phyloP scores from a whole-genome alignment of 148 eudicot genomes.

The Oxyria digyna region DNA sequence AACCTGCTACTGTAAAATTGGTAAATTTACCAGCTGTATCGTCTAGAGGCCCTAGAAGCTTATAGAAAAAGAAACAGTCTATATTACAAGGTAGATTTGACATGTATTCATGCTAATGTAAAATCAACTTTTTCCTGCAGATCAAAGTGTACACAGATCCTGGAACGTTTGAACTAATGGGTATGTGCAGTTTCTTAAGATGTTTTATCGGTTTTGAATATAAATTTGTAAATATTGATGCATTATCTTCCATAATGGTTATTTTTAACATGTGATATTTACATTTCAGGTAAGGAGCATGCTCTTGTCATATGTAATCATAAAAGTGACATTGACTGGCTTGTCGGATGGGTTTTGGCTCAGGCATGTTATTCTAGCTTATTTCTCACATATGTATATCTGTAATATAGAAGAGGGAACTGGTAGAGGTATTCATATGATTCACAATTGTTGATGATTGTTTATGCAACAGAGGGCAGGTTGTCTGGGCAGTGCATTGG shows the following conservation, averaged over 20 bases:
- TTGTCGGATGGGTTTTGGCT: slow-evolving; percentile 93
- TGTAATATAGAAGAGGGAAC: not conserved
- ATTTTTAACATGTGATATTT: slow-evolving; percentile 7
- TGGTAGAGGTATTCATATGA: not conserved
- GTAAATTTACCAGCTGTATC: not conserved
- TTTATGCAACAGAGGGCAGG: slow-evolving; percentile 65
- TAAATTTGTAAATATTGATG: not conserved
- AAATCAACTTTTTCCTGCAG: slow-evolving; percentile 28
- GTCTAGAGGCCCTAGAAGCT: not conserved
- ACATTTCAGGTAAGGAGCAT: slow-evolving; percentile 71
- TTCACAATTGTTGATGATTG: slow-evolving; percentile 6
- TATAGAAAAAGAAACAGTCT: not conserved
- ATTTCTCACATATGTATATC: not conserved
- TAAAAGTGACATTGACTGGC: slow-evolving; percentile 96
- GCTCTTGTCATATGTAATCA: slow-evolving; percentile 76
- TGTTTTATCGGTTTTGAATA: not conserved
- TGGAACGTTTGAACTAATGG: slow-evolving; percentile 61
- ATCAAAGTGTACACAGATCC: slow-evolving; percentile 61
- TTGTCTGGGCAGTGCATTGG: slow-evolving; percentile 79
- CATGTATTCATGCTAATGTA: not conserved
- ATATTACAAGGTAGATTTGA: not conserved
- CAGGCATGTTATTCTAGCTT: slow-evolving; percentile 45
- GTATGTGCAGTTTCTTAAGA: slow-evolving; percentile 25
- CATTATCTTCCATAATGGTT: not conserved
- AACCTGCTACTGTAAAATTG: not conserved